phyloP scores from a whole-genome alignment of 1,284 basidiomycete species.

The Malassezia obtusa region DNA sequence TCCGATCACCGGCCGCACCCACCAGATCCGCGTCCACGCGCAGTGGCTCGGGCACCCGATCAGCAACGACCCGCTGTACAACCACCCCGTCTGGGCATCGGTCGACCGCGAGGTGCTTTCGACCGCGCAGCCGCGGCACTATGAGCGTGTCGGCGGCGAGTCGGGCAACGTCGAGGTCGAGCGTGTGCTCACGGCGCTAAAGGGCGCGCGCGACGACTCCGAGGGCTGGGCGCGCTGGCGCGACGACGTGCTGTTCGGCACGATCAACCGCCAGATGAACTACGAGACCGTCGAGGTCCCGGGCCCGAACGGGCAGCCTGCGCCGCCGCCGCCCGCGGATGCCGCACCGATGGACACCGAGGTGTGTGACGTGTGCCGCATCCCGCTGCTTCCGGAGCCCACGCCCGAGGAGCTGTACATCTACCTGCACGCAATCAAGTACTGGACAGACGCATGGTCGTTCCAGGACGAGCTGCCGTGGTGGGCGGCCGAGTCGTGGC shows the following conservation, averaged over 20 bases:
- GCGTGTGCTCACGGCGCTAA: slow-evolving; percentile 40
- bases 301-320: slow-evolving; percentile 33
- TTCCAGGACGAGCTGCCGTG: slow-evolving; percentile 45
- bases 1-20: slow-evolving; percentile 57
- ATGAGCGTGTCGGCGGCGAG: slow-evolving; percentile 37
- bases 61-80: slow-evolving; percentile 54
- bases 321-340: slow-evolving; percentile 19
- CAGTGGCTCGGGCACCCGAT: slow-evolving; percentile 90
- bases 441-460: slow-evolving; percentile 44
- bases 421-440: slow-evolving; percentile 47
- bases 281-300: slow-evolving; percentile 32
- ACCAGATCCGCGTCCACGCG: slow-evolving; percentile 89
- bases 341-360: slow-evolving; percentile 21
- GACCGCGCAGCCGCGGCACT: slow-evolving; percentile 31
- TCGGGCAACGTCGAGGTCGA: slow-evolving; percentile 37
- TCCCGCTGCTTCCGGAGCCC: slow-evolving; percentile 38
- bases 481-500: slow-evolving; percentile 42
- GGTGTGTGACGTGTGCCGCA: slow-evolving; percentile 38
- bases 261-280: slow-evolving; percentile 31
- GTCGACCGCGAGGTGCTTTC: slow-evolving; percentile 28
- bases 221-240: slow-evolving; percentile 46
- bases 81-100: slow-evolving; percentile 40
- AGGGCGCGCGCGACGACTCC: slow-evolving; percentile 38
- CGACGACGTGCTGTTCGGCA: slow-evolving; percentile 42
- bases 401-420: slow-evolving; percentile 41